Evolutionary conservation across 2,329 filamentous ascomycete genomes (phyloP).

Genomic region (Penicillium vulpinum): DNA sequence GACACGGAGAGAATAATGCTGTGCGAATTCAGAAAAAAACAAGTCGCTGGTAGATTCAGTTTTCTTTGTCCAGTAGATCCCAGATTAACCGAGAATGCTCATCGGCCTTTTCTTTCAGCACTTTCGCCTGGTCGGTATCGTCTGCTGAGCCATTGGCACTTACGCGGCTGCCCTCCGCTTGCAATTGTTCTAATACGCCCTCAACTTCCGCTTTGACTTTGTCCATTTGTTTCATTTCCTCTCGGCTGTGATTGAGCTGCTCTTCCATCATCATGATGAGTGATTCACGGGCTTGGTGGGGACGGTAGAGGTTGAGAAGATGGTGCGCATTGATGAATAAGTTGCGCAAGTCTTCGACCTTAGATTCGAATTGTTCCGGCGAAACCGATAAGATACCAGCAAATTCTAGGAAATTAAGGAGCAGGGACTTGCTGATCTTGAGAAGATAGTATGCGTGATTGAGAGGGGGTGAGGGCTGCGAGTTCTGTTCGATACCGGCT

Average conservation of each 20-base stretch:
- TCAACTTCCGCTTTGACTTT: constrained; percentile 69
- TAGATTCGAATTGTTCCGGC: constrained; percentile 66
- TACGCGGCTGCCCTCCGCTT: constrained; percentile 30
- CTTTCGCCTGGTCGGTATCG: constrained; percentile 7
- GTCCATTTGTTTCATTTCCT: constrained; percentile 76
- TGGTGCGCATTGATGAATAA: constrained; percentile 91
- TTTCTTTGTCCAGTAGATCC: constrained; percentile 41
- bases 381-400: constrained; percentile 68
- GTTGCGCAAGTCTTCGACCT: constrained; percentile 75
- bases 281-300: constrained; percentile 87
- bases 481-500: constrained; percentile 56
- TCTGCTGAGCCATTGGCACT: constrained; percentile 10
- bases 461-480: constrained; percentile 41
- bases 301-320: constrained; percentile 89
- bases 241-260: constrained; percentile 69
- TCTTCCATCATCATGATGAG: constrained; percentile 86
- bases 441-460: constrained; percentile 65
- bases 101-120: constrained; percentile 18
- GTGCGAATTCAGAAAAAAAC: background rate
- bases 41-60: constrained; percentile 14
- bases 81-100: constrained; percentile 40
- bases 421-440: constrained; percentile 75
- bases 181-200: constrained; percentile 37
- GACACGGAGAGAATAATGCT: background rate
- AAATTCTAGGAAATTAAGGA: constrained; percentile 87